Conservation (phyloP, 495 filamentous ascomycete species). For the Staphylotrichum tortipilum region DNA sequence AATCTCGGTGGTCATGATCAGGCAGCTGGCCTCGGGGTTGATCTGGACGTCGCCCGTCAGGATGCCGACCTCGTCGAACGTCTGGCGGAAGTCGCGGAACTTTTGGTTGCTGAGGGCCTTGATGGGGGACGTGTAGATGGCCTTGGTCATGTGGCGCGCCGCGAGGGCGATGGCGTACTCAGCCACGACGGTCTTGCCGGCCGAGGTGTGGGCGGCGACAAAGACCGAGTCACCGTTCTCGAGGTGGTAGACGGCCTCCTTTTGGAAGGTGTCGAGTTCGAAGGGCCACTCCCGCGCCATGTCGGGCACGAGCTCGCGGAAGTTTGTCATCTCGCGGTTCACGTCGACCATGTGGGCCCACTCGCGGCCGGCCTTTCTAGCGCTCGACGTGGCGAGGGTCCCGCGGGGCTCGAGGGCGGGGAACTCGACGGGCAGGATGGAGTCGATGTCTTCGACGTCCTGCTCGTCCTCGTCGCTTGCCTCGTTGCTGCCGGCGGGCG, state of each 20-base stretch:
- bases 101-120: conserved; percentile 99
- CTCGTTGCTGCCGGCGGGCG: conserved; percentile 24
- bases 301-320: conserved; percentile 83
- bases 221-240: conserved; percentile 97
- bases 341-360: conserved; percentile 99
- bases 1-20: conserved; percentile 99
- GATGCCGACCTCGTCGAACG: conserved; percentile 93
- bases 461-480: conserved; percentile 37
- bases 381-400: conserved; percentile 58
- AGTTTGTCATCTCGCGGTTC: conserved; percentile 83
- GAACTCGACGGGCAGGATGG: conserved; percentile 85
- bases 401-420: conserved; percentile 82
- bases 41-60: conserved; percentile 97
- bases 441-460: conserved; percentile 75
- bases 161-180: conserved; percentile 97
- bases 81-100: conserved; percentile 84
- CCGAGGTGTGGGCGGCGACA: conserved; percentile 97
- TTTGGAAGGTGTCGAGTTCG: conserved; percentile 95
- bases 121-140: conserved; percentile 97
- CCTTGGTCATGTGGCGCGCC: conserved; percentile 96
- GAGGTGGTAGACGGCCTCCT: conserved; percentile 95
- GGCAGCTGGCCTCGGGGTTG: conserved; percentile 91
- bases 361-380: conserved; percentile 68
- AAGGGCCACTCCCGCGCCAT: conserved; percentile 97
- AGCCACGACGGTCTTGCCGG: conserved; percentile 95